These are phyloP conservation scores for Coffea canephora DNA, from an alignment of 257 asterid species.

Conservation along the genomic window DNA sequence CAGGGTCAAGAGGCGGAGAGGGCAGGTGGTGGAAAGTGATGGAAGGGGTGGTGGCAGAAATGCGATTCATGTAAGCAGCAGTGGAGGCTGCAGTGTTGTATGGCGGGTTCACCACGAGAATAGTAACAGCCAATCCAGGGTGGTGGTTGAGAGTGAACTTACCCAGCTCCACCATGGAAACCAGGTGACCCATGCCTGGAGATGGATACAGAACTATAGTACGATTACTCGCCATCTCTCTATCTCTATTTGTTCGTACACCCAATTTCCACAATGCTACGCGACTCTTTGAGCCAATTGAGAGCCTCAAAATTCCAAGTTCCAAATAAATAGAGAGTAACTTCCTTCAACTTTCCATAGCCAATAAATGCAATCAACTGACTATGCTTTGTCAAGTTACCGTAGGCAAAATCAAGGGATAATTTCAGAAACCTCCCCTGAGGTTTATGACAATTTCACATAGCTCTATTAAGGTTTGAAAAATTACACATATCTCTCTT, in stretches of 20 bases:
- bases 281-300: too few relatives aligned
- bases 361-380: too few relatives aligned
- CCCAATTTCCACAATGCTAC: too few relatives aligned
- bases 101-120: conserved; percentile 36
- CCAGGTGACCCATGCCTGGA: conserved; percentile 66
- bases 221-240: conserved; percentile 3
- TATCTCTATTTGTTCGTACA: background rate
- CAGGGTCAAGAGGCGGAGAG: conserved; percentile 23
- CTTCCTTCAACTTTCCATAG: too few relatives aligned
- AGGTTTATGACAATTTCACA: too few relatives aligned
- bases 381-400: too few relatives aligned
- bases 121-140: conserved; percentile 34
- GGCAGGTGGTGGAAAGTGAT: conserved; percentile 63
- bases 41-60: conserved; percentile 52
- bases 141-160: conserved; percentile 49
- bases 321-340: too few relatives aligned
- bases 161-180: conserved; percentile 76
- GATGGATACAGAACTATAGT: conserved; percentile 53
- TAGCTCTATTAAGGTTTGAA: too few relatives aligned
- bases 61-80: conserved; percentile 39
- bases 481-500: too few relatives aligned
- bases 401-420: too few relatives aligned
- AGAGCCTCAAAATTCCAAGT: too few relatives aligned
- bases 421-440: too few relatives aligned
- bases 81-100: conserved; percentile 49